Base-by-base conservation (phyloP, 495 filamentous ascomycete species). In the Amorphotheca resinae region DNA sequence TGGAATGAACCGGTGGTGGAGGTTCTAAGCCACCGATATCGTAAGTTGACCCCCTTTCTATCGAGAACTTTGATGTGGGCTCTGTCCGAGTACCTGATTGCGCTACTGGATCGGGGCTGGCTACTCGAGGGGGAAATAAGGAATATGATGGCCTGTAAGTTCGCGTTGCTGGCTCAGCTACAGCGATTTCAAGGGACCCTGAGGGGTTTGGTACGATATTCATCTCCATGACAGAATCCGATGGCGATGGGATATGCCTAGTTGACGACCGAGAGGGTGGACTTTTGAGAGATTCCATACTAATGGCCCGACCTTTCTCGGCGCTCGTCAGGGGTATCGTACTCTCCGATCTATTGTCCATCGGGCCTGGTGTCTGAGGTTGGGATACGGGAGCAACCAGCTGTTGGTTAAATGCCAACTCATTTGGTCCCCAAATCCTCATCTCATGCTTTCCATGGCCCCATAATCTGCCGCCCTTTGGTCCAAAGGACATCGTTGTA, bases 361-460 rank as follows among this genome's bases (percentile, higher is more conserved):
- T 3, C 3, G 33, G 12, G 17, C 15, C 16, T 41, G 46, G 51
- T 11, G 41, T 41, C 36, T 35, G 38, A 15, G 45, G 50, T 15
- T 14, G 44, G 25, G 41, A 44, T 2, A 56, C 41, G 16, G 54
- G 49, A 22, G 49, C 28, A 4, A 42, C 21, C 16, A 60, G 39
- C 18, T 58, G 59, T 33, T 46, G 38, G 7, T 39, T 44, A 34
- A 58, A 46, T 2, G 42, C 42, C 17, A 59, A 33, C 23, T 61
- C 58, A 38, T 53, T 59, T 18, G 54, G 52, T 23, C 58, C 56
- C 34, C 50, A 61, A 4, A 62, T 52, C 20, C 57, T 38, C 22
- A 54, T 49, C 9, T 53, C 33, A 22, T 59, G 47, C 41, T 56
- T 58, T 6, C 32, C 38, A 12, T 34, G 38, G 18, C 46, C 41